These are phyloP conservation scores for Neopestalotiopsis sp. DNA, from an alignment of 2,329 filamentous ascomycete genomes.

Conservation along the genomic window DNA sequence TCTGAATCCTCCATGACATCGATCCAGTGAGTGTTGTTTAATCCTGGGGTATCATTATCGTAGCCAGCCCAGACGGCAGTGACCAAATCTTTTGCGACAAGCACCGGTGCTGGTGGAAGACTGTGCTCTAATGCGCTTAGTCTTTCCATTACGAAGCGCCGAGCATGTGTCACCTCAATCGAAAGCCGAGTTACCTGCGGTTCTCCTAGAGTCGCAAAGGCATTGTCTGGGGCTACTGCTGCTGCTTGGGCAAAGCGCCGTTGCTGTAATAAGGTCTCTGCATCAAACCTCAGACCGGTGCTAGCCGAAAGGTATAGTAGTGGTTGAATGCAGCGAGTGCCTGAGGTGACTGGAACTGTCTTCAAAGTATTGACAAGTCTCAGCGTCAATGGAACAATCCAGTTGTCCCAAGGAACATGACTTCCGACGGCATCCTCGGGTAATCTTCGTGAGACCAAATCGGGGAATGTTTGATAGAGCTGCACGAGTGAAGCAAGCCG, in stretches of 20 bases:
- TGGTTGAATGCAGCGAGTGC: slow-evolving; percentile 43
- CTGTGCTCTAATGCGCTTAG: slow-evolving; percentile 44
- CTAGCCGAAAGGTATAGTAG: slow-evolving; percentile 44
- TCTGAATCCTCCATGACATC: slow-evolving; percentile 40
- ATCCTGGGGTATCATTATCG: slow-evolving; percentile 40
- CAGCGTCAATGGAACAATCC: slow-evolving; percentile 42
- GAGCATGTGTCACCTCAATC: slow-evolving; percentile 44
- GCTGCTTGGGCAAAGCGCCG: slow-evolving; percentile 16
- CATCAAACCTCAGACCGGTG: slow-evolving; percentile 36
- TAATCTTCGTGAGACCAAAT: slow-evolving; percentile 36
- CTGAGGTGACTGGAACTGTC: slow-evolving; percentile 40
- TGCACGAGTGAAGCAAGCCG: slow-evolving; percentile 43
- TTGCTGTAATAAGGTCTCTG: slow-evolving; percentile 25
- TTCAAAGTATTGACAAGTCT: slow-evolving; percentile 39
- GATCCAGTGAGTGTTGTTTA: slow-evolving; percentile 45
- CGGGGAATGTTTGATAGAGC: slow-evolving; percentile 45
- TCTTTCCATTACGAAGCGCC: slow-evolving; percentile 44
- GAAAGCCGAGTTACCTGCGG: slow-evolving; percentile 31
- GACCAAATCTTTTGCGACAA: slow-evolving; percentile 47
- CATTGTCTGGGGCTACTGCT: neutral
- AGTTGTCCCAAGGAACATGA: slow-evolving; percentile 40
- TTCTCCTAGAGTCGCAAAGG: slow-evolving; percentile 1
- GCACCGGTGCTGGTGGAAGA: slow-evolving; percentile 47
- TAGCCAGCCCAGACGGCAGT: slow-evolving; percentile 49
- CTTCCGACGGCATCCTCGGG: slow-evolving; percentile 27